phyloP scores from a whole-genome alignment of 1,284 basidiomycete genomes.

The Naganishia sp. region DNA sequence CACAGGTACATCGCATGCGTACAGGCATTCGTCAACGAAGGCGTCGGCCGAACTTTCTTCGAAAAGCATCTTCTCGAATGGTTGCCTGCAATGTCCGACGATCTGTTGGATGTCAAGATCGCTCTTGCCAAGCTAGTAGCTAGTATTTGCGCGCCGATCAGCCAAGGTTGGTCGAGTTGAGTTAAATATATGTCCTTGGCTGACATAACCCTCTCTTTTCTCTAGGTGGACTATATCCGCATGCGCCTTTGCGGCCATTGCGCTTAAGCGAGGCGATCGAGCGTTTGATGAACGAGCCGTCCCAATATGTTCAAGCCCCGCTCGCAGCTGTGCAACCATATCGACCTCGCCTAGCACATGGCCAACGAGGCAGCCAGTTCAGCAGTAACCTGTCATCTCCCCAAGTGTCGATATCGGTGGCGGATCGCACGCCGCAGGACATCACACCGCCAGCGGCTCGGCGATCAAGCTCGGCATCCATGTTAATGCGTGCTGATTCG shows the following conservation, averaged over 20 bases:
- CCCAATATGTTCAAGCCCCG: slow-evolving; percentile 30
- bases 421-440: slow-evolving; percentile 4
- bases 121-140: slow-evolving; percentile 63
- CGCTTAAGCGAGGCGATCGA: slow-evolving; percentile 28
- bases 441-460: slow-evolving; percentile 15
- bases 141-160: slow-evolving; percentile 42
- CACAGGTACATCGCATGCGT: slow-evolving; percentile 70
- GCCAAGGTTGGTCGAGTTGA: slow-evolving; percentile 20
- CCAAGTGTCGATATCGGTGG: neutral
- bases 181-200: too few species aligned
- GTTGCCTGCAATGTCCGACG: slow-evolving; percentile 64
- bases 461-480: slow-evolving; percentile 30
- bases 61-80: slow-evolving; percentile 65
- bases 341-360: slow-evolving; percentile 7
- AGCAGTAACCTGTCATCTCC: slow-evolving; percentile 6
- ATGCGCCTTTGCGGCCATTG: slow-evolving; percentile 27
- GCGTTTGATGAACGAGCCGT: slow-evolving; percentile 28
- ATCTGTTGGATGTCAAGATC: slow-evolving; percentile 84
- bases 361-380: slow-evolving; percentile 24
- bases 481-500: slow-evolving; percentile 27
- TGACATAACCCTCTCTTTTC: neutral
- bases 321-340: slow-evolving; percentile 17
- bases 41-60: slow-evolving; percentile 54
- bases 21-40: slow-evolving; percentile 61
- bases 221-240: slow-evolving; percentile 29